Evolutionary conservation across 805 yeast species (phyloP), one percentile per base, ranked within the genome.

Genomic region (Candida anglica): DNA sequence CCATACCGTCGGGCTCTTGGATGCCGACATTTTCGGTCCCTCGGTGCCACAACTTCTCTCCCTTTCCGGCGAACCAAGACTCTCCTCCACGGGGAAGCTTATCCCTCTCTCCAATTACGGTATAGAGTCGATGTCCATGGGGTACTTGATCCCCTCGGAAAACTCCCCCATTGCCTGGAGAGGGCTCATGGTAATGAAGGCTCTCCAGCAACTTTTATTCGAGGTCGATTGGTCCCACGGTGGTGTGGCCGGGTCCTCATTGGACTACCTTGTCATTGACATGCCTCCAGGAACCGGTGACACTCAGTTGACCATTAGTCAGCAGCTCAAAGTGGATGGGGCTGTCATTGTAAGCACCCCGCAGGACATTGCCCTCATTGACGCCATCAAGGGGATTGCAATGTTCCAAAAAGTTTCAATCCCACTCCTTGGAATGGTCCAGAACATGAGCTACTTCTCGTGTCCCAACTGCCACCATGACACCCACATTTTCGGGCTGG

Each of bases 201-300:
- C 94, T 0, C 54, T 86, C 16, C 87, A 86, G 46, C 95, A 86
- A 49, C 66, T 86, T n/a, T 52, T 86, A 7, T 86, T 81, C 46
- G 94, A 86, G 35, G 94, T 86, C 1, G 73, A 78, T 28, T 86
- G 95, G 95, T 63, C 66, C 18, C 9, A 21, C 23, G n/a, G n/a
- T n/a, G n/a, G n/a, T n/a, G n/a, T n/a, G n/a, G n/a, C n/a, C n/a
- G n/a, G n/a, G n/a, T 51, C 64, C 6, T 50, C 55, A 4, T 52
- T 86, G 28, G 95, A 86, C 50, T 69, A 78, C 15, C 60, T 86
- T 30, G 81, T 86, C 2, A 63, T 86, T 8, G 95, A 86, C 47
- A 73, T 86, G 84, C 95, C 95, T 0, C 95, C 95, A 0, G 95
- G 95, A 2, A 86, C 95, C 0, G 95, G 95, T 14, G 95, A 86